Conservation (phyloP, 2,329 filamentous ascomycete species). For the Fusarium paranaense region DNA sequence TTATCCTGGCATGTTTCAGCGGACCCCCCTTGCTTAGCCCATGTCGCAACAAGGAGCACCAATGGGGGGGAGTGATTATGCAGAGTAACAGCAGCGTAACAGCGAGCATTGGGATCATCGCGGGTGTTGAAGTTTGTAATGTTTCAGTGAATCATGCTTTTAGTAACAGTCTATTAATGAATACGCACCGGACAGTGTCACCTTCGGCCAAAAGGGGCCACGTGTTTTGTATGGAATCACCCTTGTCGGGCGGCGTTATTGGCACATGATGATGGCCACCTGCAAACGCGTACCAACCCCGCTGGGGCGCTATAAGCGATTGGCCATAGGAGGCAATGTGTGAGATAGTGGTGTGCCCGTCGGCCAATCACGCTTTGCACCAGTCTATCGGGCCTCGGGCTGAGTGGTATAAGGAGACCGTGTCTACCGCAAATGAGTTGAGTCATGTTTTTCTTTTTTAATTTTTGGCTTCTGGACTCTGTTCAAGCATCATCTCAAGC, state of each 20-base stretch:
- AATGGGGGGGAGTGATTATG: background rate
- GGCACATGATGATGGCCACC: background rate
- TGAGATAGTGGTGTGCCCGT: background rate
- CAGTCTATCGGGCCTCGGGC: background rate
- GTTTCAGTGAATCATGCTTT: background rate
- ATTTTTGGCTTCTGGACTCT: background rate
- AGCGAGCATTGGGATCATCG: background rate
- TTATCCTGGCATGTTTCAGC: background rate
- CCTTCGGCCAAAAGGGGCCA: background rate
- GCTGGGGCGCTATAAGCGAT: background rate
- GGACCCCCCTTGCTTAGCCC: background rate
- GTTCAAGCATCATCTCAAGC: background rate
- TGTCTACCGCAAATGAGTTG: background rate
- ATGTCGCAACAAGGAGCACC: background rate
- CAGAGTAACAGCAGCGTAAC: background rate
- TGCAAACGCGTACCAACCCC: background rate
- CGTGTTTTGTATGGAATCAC: background rate
- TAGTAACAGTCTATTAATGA: background rate
- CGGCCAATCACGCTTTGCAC: background rate
- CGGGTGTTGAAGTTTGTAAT: background rate
- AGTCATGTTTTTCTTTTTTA: background rate
- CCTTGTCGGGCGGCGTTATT: background rate
- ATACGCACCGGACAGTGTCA: background rate
- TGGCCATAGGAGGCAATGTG: background rate
- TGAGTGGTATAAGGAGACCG: background rate